Conservation (phyloP, 2,329 filamentous ascomycete species). For the Pseudogymnoascus verrucosus region DNA sequence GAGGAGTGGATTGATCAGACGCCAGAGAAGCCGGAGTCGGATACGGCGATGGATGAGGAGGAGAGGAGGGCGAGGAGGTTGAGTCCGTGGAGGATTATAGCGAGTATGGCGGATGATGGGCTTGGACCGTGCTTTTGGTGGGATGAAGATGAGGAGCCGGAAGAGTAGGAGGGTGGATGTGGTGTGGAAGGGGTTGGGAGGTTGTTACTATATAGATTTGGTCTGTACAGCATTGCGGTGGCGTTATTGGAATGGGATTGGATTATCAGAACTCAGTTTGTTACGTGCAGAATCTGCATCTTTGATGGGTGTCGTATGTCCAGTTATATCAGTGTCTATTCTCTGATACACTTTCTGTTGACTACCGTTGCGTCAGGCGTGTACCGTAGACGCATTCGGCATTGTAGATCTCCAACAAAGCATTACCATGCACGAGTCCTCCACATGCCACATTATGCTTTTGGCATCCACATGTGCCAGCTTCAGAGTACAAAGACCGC, state of each 20-base stretch:
- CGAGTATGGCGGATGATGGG: slow-evolving; percentile 55
- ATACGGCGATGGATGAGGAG: slow-evolving; percentile 26
- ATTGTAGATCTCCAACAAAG: not conserved
- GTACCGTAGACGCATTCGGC: not conserved
- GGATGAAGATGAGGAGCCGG: slow-evolving; percentile 25
- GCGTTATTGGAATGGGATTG: not conserved
- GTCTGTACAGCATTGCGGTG: not conserved
- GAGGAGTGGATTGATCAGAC: slow-evolving; percentile 91
- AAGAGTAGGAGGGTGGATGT: not conserved
- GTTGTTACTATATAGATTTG: not conserved
- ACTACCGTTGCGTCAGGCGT: not conserved
- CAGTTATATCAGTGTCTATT: not conserved
- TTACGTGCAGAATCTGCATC: not conserved
- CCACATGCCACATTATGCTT: not conserved
- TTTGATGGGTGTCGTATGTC: not conserved
- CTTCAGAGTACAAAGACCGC: not conserved
- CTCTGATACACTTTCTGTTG: not conserved
- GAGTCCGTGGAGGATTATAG: slow-evolving; percentile 64
- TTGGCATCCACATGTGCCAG: not conserved
- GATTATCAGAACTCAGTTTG: not conserved
- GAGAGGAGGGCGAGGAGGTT: slow-evolving; percentile 48
- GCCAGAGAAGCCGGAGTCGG: slow-evolving; percentile 43
- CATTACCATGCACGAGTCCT: not conserved
- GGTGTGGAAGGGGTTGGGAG: not conserved
- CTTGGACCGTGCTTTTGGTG: slow-evolving; percentile 59